phyloP scores from a whole-genome alignment of 1,284 basidiomycete genomes.

The Caloboletus inedulis region DNA sequence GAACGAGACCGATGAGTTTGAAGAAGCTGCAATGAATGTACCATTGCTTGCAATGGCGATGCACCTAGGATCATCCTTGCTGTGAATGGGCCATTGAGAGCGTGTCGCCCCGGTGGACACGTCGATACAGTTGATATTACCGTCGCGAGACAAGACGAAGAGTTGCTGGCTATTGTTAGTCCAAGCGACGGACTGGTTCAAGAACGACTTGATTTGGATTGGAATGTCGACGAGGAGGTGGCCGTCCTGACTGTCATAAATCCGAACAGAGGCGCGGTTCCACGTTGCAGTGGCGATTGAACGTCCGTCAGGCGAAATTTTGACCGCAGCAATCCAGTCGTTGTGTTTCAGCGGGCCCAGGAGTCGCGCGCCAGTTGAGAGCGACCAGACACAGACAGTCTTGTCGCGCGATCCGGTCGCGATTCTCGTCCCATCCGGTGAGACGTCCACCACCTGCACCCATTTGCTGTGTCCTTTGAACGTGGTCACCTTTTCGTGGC shows the following conservation, averaged over 20 bases:
- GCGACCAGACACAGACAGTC: no score
- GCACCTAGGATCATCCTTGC: not conserved
- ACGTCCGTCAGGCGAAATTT: no score
- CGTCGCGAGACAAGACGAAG: not conserved
- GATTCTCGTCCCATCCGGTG: no score
- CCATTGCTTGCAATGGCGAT: not conserved
- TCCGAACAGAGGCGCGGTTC: no score
- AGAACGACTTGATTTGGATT: not conserved
- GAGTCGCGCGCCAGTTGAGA: no score
- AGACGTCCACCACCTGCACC: no score
- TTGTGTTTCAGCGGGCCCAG: no score
- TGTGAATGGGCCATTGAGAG: conserved; percentile 1
- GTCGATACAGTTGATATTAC: not conserved
- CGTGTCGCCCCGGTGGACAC: not conserved
- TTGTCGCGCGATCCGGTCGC: no score
- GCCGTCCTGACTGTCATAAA: not conserved
- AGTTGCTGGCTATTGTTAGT: not conserved
- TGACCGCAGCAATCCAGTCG: no score
- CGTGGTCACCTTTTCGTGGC: no score
- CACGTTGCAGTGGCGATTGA: no score
- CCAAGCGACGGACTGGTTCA: conserved; percentile 2
- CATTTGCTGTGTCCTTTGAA: no score
- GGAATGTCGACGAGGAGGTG: not conserved
- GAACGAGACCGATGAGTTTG: not conserved
- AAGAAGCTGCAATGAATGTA: not conserved